These are phyloP conservation scores for Penicillium diatomitis DNA, from an alignment of 495 filamentous ascomycete species.

Conservation along the genomic window DNA sequence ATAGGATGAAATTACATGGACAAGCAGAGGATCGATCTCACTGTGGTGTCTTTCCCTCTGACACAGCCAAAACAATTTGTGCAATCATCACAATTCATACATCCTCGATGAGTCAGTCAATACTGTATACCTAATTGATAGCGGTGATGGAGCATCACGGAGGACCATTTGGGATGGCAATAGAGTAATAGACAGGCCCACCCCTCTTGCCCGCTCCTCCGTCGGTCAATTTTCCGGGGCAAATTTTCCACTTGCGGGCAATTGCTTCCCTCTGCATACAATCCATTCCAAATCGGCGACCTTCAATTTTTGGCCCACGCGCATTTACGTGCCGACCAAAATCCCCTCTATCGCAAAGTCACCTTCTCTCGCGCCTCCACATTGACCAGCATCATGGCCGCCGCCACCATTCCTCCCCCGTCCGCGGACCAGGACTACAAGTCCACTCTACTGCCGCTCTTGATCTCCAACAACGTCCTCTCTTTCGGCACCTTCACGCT, in stretches of 20 bases:
- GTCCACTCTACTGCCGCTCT: conserved; percentile 59
- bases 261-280: conserved; percentile 2
- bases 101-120: too few species aligned
- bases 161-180: neutral
- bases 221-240: conserved; percentile 5
- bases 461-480: conserved; percentile 65
- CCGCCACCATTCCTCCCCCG: conserved; percentile 18
- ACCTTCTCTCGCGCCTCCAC: too few species aligned
- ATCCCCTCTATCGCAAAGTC: too few species aligned
- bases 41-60: too few species aligned
- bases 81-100: too few species aligned
- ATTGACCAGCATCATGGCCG: conserved; percentile 7
- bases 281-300: neutral
- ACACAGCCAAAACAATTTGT: too few species aligned
- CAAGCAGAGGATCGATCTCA: too few species aligned
- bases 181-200: neutral
- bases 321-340: too few species aligned
- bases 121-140: too few species aligned
- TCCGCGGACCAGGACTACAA: conserved; percentile 44
- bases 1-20: too few species aligned
- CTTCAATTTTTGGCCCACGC: too few species aligned
- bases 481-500: conserved; percentile 83
- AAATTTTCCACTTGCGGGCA: conserved; percentile 12
- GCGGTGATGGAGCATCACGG: too few species aligned
- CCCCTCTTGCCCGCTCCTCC: conserved; percentile 15